A percentile compares a stretch with the other conserved stretches of the same genome.
Conservation (phyloP, 768 basidiomycete species). For the Lactarius deliciosus region DNA sequence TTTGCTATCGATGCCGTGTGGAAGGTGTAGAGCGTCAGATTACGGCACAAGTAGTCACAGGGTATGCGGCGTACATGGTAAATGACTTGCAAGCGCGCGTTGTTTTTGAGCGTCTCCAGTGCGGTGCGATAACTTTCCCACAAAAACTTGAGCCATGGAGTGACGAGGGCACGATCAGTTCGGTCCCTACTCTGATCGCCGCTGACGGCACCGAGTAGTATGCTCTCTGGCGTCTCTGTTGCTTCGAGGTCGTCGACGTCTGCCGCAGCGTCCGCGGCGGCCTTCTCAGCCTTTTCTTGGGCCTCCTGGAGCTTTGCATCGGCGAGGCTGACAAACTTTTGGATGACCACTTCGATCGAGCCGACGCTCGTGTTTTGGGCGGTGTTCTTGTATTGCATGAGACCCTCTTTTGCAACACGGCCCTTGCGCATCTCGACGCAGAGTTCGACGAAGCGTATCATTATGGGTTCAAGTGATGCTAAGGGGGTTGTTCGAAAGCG, state of each 20-base stretch:
- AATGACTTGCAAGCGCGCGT: conserved; percentile 85
- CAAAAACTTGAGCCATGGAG: conserved; percentile 97
- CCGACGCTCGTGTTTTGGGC: conserved; percentile 90
- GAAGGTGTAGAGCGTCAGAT: conserved; percentile 11
- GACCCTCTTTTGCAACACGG: conserved; percentile 88
- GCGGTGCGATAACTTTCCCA: conserved; percentile 98
- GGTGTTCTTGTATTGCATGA: conserved; percentile 98
- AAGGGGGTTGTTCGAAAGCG: conserved; percentile 91
- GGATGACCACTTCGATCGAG: conserved; percentile 90
- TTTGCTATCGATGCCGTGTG: conserved; percentile 54
- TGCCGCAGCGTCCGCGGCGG: conserved; percentile 53
- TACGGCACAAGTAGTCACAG: not conserved
- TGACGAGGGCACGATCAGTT: conserved; percentile 92
- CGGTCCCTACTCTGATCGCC: conserved; percentile 90
- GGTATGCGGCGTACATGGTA: conserved; percentile 71
- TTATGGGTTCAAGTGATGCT: conserved; percentile 88
- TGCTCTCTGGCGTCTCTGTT: conserved; percentile 90
- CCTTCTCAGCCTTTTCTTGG: conserved; percentile 81
- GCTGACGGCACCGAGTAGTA: conserved; percentile 86
- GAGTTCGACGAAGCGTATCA: conserved; percentile 93
- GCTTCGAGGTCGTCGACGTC: conserved; percentile 97
- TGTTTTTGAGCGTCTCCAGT: conserved; percentile 94
- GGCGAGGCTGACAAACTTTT: conserved; percentile 76
- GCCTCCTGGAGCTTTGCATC: conserved; percentile 83
- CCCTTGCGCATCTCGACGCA: conserved; percentile 96